phyloP scores from a whole-genome alignment of 129 eudicot species.

The Pulicaria dysenterica region DNA sequence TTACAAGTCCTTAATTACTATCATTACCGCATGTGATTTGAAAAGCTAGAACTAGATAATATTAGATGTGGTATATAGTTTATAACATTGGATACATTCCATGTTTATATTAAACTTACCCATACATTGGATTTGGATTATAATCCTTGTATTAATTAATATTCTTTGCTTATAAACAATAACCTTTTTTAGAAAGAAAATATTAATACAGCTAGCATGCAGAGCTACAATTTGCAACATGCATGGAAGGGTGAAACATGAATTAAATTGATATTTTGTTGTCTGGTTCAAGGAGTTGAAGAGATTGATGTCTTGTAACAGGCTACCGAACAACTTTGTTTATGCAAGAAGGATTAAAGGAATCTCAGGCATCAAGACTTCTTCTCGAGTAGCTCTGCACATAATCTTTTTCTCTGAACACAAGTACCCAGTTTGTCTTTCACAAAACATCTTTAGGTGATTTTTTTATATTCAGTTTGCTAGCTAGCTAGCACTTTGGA shows the following conservation, averaged over 20 bases:
- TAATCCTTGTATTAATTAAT: neutral
- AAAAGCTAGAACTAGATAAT: neutral
- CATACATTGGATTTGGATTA: neutral
- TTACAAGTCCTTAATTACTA: too few relatives aligned
- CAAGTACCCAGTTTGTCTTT: too few relatives aligned
- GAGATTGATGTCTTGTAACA: constrained; percentile 81
- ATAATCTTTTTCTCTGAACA: too few relatives aligned
- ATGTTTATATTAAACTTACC: too few relatives aligned
- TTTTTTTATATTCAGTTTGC: too few relatives aligned
- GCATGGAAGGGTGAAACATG: too few relatives aligned
- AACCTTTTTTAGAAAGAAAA: too few relatives aligned
- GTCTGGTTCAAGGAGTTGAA: constrained; percentile 63
- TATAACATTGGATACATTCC: neutral
- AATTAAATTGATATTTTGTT: neutral
- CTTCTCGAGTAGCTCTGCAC: constrained; percentile 8
- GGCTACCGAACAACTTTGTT: constrained; percentile 53
- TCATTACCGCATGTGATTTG: neutral
- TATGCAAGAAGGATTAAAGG: constrained; percentile 16
- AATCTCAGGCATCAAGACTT: constrained; percentile 14
- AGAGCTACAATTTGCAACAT: constrained; percentile 50
- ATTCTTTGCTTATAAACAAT: neutral
- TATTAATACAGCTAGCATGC: too few relatives aligned
- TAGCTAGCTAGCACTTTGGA: too few relatives aligned
- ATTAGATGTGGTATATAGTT: neutral
- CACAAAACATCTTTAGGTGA: too few relatives aligned